phyloP scores from a whole-genome alignment of 805 yeast genomes.

The Yarrowia sp. region DNA sequence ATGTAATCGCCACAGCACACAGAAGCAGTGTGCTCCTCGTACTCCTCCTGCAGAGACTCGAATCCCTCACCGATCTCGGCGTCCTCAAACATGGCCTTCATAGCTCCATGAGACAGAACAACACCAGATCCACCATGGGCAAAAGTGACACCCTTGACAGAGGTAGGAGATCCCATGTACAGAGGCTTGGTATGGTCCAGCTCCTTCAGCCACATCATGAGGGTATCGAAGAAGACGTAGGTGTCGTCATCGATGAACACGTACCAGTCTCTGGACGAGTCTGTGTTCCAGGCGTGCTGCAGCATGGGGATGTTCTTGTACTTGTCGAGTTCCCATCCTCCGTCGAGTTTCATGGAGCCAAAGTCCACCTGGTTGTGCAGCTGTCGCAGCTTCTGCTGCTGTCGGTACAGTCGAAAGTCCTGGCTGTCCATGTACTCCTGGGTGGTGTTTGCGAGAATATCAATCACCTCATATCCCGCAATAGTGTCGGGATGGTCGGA shows the following conservation, averaged over 20 bases:
- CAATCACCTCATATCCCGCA: constrained; percentile 39
- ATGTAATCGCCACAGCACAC: constrained; percentile 42
- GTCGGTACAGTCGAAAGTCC: constrained; percentile 35
- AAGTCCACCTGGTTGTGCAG: constrained; percentile 34
- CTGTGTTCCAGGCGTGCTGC: constrained; percentile 38
- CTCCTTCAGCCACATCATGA: constrained; percentile 33
- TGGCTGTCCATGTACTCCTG: constrained; percentile 29
- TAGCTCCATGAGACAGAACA: constrained; percentile 38
- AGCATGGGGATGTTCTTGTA: constrained; percentile 43
- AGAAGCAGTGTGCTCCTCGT: constrained; percentile 31
- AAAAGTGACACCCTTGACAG: constrained; percentile 32
- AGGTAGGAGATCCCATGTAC: constrained; percentile 39
- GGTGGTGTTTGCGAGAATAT: constrained; percentile 35
- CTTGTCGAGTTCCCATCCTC: constrained; percentile 41
- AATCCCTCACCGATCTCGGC: constrained; percentile 29
- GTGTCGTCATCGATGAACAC: constrained; percentile 41
- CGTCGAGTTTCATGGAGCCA: constrained; percentile 28
- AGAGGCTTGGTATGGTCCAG: constrained; percentile 35
- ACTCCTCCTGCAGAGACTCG: constrained; percentile 28
- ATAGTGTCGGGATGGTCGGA: constrained; percentile 39
- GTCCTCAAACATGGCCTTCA: constrained; percentile 35
- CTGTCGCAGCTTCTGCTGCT: constrained; percentile 32
- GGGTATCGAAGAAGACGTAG: constrained; percentile 36
- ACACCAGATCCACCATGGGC: constrained; percentile 45
- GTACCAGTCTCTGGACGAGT: constrained; percentile 39